These are phyloP conservation scores for Sugiyamaella castrensis DNA, from an alignment of 1,139 yeast genomes.

Conservation along the genomic window DNA sequence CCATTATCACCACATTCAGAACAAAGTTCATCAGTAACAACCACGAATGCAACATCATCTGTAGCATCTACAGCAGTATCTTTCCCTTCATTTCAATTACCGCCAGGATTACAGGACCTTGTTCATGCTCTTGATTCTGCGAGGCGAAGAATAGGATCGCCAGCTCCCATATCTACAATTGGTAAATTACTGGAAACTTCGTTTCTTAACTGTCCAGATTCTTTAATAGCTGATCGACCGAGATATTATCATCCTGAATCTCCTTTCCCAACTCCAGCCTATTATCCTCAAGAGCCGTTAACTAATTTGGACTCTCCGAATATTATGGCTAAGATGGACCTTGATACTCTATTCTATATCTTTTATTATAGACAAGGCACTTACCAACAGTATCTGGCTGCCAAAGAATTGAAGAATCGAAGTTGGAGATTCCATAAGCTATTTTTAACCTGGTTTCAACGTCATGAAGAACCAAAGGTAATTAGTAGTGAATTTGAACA, in stretches of 20 bases:
- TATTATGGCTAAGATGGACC: constrained; percentile 69
- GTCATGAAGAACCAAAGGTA: constrained; percentile 55
- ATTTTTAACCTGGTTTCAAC: constrained; percentile 79
- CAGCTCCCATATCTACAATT: constrained; percentile 57
- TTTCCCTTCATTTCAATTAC: constrained; percentile 34
- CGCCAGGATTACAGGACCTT: constrained; percentile 50
- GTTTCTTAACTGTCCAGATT: constrained; percentile 86
- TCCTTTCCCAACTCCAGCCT: constrained; percentile 87
- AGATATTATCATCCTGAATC: constrained; percentile 73
- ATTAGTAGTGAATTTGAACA: constrained; percentile 47
- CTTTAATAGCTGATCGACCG: constrained; percentile 86
- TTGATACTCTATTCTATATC: constrained; percentile 87
- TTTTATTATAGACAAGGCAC: constrained; percentile 78
- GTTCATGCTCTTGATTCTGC: constrained; percentile 47
- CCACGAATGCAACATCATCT: background rate
- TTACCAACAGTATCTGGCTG: constrained; percentile 75
- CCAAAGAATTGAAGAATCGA: constrained; percentile 73
- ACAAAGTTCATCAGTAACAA: constrained; percentile 13
- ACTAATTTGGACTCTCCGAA: constrained; percentile 40
- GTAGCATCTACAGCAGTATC: background rate
- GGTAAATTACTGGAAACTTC: constrained; percentile 57
- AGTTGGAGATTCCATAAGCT: constrained; percentile 86
- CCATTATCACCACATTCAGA: constrained; percentile 11
- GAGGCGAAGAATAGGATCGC: constrained; percentile 45
- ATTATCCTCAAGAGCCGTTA: constrained; percentile 87